Evolutionary conservation across 768 basidiomycete species (phyloP), one percentile per base, ranked within the genome.

Genomic region (Phylloporus arenicola): DNA sequence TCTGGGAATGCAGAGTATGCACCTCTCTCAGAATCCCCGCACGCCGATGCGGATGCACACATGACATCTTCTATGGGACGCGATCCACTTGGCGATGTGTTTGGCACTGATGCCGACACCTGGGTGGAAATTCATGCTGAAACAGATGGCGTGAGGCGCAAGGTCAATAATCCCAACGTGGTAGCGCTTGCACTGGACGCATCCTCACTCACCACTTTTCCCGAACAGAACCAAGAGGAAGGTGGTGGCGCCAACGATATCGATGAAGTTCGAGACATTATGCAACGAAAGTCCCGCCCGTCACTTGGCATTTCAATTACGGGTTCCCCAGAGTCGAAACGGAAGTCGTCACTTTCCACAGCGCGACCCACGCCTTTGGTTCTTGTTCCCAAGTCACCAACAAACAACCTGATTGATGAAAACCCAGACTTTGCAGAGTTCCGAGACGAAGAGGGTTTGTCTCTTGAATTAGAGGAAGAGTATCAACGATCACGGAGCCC

Each of bases 51-150:
- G 22, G 74, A 73, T 10, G 71, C 72, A 43, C 65, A 67, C 44
- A 71, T 76, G 37, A 59, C 64, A 57, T 64, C 65, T 57, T 64
- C 70, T 43, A 56, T 58, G 45, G 63, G 57, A 49, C 64, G 60
- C 50, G 81, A 86, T 61, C 81, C 81, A 19, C 69, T 84, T 24
- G 72, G 65, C 9, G 82, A 84, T 55, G 74, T 84, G 7, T 85
- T 84, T 67, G 82, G 83, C 41, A 74, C 75, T n/a, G 84, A 84
- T 62, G 78, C 72, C 53, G 78, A 83, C 55, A 75, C 78, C 1
- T 84, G 83, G 83, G 70, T 72, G 50, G 78, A 79, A 45, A 71
- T 85, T 43, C 79, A 62, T 45, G 59, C 70, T 35, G 65, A 74
- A 50, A 63, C 60, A 25, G 65, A 58, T 53, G 54, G 51, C 50